These are phyloP conservation scores for Lizonia empirigonia DNA, from an alignment of 2,329 filamentous ascomycete species.

Conservation along the genomic window DNA sequence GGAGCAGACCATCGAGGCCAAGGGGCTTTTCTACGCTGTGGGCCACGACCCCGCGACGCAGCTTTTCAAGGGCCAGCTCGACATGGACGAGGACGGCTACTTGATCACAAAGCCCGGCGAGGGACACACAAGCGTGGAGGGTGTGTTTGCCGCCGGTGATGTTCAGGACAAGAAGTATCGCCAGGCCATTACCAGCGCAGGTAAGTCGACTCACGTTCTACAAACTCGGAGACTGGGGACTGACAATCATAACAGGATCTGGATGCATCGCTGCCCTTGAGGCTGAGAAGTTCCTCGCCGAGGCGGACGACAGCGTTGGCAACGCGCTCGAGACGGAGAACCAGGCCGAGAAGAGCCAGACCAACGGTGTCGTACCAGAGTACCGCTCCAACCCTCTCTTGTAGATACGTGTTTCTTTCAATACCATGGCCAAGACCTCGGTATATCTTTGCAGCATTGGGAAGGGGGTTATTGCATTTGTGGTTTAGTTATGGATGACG, in stretches of 20 bases:
- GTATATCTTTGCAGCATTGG: conserved; percentile 14
- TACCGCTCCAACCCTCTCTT: conserved; percentile 69
- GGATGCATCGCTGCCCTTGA: conserved; percentile 96
- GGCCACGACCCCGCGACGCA: conserved; percentile 92
- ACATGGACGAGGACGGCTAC: conserved; percentile 90
- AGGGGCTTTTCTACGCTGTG: conserved; percentile 95
- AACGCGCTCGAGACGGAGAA: conserved; percentile 57
- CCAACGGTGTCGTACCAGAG: conserved; percentile 63
- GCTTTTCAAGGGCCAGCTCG: conserved; percentile 89
- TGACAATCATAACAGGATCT: conserved; percentile 64
- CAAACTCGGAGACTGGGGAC: conserved; percentile 7
- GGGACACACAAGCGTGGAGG: conserved; percentile 83
- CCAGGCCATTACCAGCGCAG: conserved; percentile 96
- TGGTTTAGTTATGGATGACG: neutral
- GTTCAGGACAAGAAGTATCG: conserved; percentile 98
- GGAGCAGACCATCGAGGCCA: conserved; percentile 84
- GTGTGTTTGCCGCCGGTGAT: conserved; percentile 95
- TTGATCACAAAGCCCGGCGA: conserved; percentile 87
- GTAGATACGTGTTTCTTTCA: conserved; percentile 42
- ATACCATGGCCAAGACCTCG: neutral
- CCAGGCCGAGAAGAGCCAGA: conserved; percentile 56
- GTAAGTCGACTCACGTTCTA: conserved; percentile 59
- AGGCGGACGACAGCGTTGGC: conserved; percentile 65
- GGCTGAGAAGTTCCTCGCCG: conserved; percentile 89
- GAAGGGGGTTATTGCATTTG: conserved; percentile 20